Base-by-base conservation (phyloP, 208 protist genomes). In the Trypanosomatidae sp. region DNA sequence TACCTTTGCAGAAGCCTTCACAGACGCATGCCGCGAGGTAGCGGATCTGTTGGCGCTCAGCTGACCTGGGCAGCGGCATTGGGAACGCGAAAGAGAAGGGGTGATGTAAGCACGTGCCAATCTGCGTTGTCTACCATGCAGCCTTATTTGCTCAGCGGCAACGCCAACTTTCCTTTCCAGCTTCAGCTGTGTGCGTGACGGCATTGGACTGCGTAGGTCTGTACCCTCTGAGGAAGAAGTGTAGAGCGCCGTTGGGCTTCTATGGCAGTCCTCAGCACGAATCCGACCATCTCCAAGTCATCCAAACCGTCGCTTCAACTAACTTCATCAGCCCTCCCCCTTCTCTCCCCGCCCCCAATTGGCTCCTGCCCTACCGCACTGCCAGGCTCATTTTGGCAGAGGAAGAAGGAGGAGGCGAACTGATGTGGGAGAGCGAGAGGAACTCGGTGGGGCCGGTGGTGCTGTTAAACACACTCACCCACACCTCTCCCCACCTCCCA, bases 11-110 rank as follows among this genome's bases (percentile, higher is more conserved):
- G 65, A 68, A 2, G 76, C 69, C 15, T 80, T 80, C 39, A 65
- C 44, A 0, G 30, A 64, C 12, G 76, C 76, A 19, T 80, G 76
- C 25, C 76, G 64, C 7, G 76, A 80, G 6, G 70, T 80, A 30
- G 46, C 28, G 12, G n/a, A 30, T n/a, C n/a, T 80, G 17, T 55
- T 71, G 46, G 44, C 25, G 64, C 1, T 47, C 0, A 13, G 19
- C 41, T 75, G 30, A 69, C 12, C 12, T 50, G 62, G 62, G 62
- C 10, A 22, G 10, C 43, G 10, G 4, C 62, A 12, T n/a, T 13
- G 62, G 25, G 2, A 33, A 22, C 13, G 43, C 25, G 10, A 39
- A 69, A 30, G 66, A 22, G 46, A 69, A 22, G 28, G 25, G 17
- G 44, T 8, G 25, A n/a, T 33, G 10, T n/a, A n/a, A 3, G 56